These are phyloP conservation scores for Backusella psychrophila DNA, from an alignment of 192 early-diverging fungal species.

Conservation along the genomic window DNA sequence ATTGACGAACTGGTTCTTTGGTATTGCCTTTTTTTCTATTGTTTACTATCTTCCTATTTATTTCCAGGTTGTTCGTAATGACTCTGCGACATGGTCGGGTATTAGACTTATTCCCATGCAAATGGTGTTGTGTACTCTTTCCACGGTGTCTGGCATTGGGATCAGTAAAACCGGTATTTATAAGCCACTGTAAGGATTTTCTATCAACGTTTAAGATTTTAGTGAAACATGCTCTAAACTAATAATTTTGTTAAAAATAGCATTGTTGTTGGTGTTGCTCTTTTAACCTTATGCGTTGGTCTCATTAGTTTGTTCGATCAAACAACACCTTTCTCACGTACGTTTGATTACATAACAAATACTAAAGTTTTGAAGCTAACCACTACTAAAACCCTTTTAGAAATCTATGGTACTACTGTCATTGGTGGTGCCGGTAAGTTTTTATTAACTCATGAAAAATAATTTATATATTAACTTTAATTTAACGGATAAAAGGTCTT, in stretches of 20 bases:
- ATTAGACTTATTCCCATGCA: constrained; percentile 40
- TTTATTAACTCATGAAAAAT: neutral
- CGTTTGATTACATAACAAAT: neutral
- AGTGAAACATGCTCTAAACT: neutral
- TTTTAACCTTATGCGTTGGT: constrained; percentile 61
- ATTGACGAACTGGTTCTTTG: constrained; percentile 36
- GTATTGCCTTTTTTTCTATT: constrained; percentile 32
- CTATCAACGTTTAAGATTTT: neutral
- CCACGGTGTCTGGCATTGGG: constrained; percentile 18
- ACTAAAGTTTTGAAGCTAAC: neutral
- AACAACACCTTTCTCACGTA: constrained; percentile 19
- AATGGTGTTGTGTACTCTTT: constrained; percentile 17
- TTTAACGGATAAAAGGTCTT: constrained; percentile 6
- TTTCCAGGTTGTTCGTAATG: constrained; percentile 64
- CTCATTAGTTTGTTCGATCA: constrained; percentile 63
- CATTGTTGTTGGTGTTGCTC: constrained; percentile 50
- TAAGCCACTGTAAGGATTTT: constrained; percentile 19
- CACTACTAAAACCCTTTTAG: neutral
- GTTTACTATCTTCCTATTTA: constrained; percentile 38
- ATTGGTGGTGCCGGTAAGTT: constrained; percentile 20
- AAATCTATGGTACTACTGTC: constrained; percentile 26
- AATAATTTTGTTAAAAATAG: constrained; percentile 17
- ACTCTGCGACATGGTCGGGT: constrained; percentile 45
- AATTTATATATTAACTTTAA: neutral
- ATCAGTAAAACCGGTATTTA: constrained; percentile 26